Evolutionary conservation across 169 alveolate genomes (phyloP).

Genomic region (Plasmodium falciparum): DNA sequence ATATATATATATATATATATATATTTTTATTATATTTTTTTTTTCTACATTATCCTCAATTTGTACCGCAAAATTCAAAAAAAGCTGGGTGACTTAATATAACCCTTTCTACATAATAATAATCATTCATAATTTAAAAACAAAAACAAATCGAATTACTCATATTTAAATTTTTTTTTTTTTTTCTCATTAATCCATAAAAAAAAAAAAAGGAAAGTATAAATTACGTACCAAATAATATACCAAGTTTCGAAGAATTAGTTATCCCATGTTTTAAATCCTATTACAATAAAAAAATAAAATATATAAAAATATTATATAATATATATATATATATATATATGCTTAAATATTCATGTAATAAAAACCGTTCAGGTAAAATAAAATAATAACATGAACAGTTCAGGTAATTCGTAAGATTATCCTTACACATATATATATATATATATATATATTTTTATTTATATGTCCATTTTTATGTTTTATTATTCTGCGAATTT

Average conservation of each 20-base stretch:
- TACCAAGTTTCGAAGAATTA: constrained; percentile 52
- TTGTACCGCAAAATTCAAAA: constrained; percentile 86
- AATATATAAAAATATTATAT: too few species aligned
- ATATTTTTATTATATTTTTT: background rate
- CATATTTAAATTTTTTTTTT: constrained; percentile 56
- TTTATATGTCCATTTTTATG: background rate
- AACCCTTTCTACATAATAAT: constrained; percentile 79
- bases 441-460: background rate
- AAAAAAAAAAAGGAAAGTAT: background rate
- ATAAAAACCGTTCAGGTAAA: background rate
- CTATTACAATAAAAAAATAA: constrained; percentile 14
- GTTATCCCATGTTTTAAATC: constrained; percentile 57
- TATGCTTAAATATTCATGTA: too few species aligned
- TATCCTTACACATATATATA: background rate
- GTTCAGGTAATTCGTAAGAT: background rate
- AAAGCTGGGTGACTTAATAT: constrained; percentile 84
- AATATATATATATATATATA: too few species aligned
- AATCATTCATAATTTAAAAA: constrained; percentile 25
- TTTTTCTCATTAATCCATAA: constrained; percentile 3
- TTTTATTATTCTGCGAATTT: background rate
- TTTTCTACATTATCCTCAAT: background rate
- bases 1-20: background rate
- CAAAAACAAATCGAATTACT: too few species aligned
- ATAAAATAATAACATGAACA: background rate
- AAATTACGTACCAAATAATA: constrained; percentile 37